Percentiles rank a stretch among this genome's conserved stretches.
These are phyloP conservation scores for Limonium bicolor DNA, from an alignment of 148 eudicot genomes.

Conservation along the genomic window DNA sequence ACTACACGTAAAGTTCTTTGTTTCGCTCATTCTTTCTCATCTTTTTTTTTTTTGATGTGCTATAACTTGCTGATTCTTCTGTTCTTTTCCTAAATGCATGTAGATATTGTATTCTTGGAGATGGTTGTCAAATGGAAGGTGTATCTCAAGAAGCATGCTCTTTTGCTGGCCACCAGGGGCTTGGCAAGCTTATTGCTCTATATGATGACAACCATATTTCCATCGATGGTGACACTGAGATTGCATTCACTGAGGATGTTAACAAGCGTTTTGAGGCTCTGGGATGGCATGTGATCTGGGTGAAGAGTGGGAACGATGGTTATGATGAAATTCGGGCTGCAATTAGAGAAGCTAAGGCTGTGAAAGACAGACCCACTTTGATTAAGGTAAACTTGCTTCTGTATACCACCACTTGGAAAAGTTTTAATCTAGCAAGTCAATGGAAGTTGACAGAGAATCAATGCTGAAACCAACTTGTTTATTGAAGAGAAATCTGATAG, in stretches of 20 bases:
- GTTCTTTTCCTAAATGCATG: conserved; percentile 2
- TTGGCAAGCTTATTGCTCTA: conserved; percentile 95
- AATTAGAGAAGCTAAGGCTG: conserved; percentile 90
- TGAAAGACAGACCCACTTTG: conserved; percentile 84
- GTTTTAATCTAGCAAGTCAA: too few species aligned
- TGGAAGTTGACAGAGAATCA: too few species aligned
- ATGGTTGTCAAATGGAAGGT: conserved; percentile 99
- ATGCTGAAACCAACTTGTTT: too few species aligned
- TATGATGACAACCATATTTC: conserved; percentile 99
- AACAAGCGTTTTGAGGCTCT: conserved; percentile 83
- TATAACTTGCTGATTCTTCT: background rate
- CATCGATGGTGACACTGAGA: conserved; percentile 93
- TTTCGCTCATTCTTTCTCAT: too few species aligned
- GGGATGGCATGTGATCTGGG: conserved; percentile 99
- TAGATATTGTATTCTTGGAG: conserved; percentile 72
- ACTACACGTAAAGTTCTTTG: conserved; percentile 98
- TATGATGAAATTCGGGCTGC: conserved; percentile 98
- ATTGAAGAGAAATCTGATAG: too few species aligned
- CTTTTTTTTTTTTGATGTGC: background rate
- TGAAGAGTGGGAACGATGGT: conserved; percentile 90
- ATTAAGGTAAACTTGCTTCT: conserved; percentile 54
- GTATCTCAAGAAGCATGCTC: conserved; percentile 91
- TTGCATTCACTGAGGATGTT: conserved; percentile 93
- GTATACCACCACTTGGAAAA: too few species aligned
- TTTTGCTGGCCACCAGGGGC: conserved; percentile 98